A percentile compares a stretch with the other conserved stretches of the same genome.
phyloP scores from a whole-genome alignment of 2,329 filamentous ascomycete genomes.

The Ophiostoma ips region DNA sequence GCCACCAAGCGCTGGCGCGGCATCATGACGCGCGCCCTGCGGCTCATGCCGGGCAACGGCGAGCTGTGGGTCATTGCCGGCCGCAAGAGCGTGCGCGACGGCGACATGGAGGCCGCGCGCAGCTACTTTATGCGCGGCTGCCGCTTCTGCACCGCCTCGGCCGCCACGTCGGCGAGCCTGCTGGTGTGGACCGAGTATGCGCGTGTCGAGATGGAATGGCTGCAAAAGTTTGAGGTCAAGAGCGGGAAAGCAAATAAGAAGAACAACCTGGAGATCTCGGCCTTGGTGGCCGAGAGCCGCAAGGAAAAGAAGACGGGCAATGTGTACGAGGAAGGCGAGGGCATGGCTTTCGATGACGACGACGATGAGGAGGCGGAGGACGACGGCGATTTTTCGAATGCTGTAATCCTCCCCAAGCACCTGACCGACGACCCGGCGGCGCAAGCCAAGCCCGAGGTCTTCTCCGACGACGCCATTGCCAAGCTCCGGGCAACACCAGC shows the following conservation, averaged over 20 bases:
- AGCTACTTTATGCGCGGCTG: conserved; percentile 80
- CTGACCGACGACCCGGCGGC: conserved; percentile 23
- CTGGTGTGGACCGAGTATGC: conserved; percentile 82
- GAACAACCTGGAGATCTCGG: conserved; percentile 13
- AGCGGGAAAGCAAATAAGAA: conserved; percentile 43
- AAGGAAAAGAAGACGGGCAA: conserved; percentile 32
- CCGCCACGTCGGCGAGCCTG: conserved; percentile 35
- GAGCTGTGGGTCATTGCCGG: conserved; percentile 81
- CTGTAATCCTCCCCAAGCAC: conserved; percentile 29
- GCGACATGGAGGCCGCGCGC: conserved; percentile 75
- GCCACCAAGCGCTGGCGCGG: conserved; percentile 52
- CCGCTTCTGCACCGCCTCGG: conserved; percentile 61
- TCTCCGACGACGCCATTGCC: conserved; percentile 25
- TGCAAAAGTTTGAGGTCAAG: conserved; percentile 39
- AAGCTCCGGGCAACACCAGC: conserved; percentile 61
- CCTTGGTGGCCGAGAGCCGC: conserved; percentile 16
- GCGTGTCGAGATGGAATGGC: conserved; percentile 82
- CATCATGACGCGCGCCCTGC: conserved; percentile 53
- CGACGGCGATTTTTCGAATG: conserved; percentile 34
- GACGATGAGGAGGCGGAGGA: conserved; percentile 31
- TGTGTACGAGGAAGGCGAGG: conserved; percentile 25
- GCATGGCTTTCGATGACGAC: conserved; percentile 34
- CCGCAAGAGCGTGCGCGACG: conserved; percentile 60
- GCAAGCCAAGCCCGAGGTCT: conserved; percentile 25
- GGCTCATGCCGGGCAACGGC: conserved; percentile 72